These are phyloP conservation scores for Aspergillus steynii DNA, from an alignment of 495 filamentous ascomycete genomes.

Conservation along the genomic window DNA sequence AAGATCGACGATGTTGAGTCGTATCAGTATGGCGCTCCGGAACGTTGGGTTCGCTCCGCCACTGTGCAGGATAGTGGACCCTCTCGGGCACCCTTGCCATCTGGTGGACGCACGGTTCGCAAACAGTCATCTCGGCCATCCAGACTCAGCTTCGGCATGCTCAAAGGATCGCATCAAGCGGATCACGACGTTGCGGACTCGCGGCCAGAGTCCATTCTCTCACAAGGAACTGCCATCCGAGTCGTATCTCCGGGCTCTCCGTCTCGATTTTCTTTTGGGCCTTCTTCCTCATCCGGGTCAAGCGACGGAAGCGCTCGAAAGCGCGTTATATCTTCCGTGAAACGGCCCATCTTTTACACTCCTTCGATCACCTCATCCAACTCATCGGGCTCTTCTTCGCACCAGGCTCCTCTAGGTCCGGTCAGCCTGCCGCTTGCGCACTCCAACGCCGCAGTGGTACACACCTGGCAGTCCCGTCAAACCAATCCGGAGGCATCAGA, in stretches of 20 bases:
- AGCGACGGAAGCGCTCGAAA: constrained; percentile 27
- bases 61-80: constrained; percentile 34
- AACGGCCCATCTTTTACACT: constrained; percentile 33
- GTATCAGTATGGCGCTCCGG: constrained; percentile 87
- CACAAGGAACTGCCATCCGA: constrained; percentile 43
- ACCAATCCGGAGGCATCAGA: constrained; percentile 35
- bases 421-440: constrained; percentile 18
- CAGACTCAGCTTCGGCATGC: constrained; percentile 22
- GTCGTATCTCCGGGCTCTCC: constrained; percentile 36
- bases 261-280: constrained; percentile 38
- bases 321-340: constrained; percentile 26
- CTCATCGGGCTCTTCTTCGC: constrained; percentile 30
- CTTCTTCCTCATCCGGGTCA: constrained; percentile 41
- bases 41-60: constrained; percentile 60
- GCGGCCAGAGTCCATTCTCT: constrained; percentile 36
- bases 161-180: constrained; percentile 23
- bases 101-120: constrained; percentile 49
- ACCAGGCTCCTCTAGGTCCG: constrained; percentile 16
- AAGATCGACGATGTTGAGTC: constrained; percentile 70
- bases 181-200: constrained; percentile 23
- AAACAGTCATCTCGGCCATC: constrained; percentile 25
- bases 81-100: constrained; percentile 36
- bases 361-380: constrained; percentile 40
- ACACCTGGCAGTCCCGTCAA: constrained; percentile 45
- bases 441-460: constrained; percentile 32